Base-by-base conservation (phyloP, 2,329 filamentous ascomycete species). In the Ophiognomonia clavigignenti-juglandacearum region DNA sequence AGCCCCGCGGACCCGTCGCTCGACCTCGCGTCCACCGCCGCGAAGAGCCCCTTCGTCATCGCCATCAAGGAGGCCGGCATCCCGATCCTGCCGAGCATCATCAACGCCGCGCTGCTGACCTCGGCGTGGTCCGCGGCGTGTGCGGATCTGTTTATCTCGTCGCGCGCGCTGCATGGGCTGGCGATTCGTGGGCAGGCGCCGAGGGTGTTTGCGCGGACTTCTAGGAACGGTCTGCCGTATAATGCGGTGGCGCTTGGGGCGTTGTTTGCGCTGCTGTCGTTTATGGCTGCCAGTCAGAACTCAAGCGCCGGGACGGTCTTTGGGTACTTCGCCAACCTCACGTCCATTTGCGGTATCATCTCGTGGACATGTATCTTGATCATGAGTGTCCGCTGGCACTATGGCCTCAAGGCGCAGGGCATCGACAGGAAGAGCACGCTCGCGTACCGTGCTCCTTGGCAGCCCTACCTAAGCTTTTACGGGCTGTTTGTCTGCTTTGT, bases 71-170 rank as follows among this genome's bases (percentile, higher is more conserved):
- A 78, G 16, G 84, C 83, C 24, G 83, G 83, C 34, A 80, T 88
- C 48, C 67, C 69, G 7, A 75, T 78, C 4, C 75, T 88, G 4
- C 77, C 81, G 6, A 70, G 79, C 56, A 82, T 91, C 60, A 82
- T 92, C 72, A 92, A 92, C 64, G 86, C 81, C 14, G 82, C 89
- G 7, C 78, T 92, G 9, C 72, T 92, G 19, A 88, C 86, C 0
- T 86, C 86, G 3, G 87, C 90, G 7, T 80, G 89, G 56, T 88
- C 85, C 0, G 86, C 87, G 6, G 87, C 85, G 50, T 88, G 86
- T 66, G 86, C 85, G 13, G 87, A 87, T 66, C 75, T 90, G 50
- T 88, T 87, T 68, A 85, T 83, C 35, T 82, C 80, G 50, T 83
- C 78, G 48, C 81, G 85, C 20, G 82, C 85, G 34, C 71, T 88